Conservation (phyloP, 208 protist genomes). For the Jaenimonas drosophilae region DNA sequence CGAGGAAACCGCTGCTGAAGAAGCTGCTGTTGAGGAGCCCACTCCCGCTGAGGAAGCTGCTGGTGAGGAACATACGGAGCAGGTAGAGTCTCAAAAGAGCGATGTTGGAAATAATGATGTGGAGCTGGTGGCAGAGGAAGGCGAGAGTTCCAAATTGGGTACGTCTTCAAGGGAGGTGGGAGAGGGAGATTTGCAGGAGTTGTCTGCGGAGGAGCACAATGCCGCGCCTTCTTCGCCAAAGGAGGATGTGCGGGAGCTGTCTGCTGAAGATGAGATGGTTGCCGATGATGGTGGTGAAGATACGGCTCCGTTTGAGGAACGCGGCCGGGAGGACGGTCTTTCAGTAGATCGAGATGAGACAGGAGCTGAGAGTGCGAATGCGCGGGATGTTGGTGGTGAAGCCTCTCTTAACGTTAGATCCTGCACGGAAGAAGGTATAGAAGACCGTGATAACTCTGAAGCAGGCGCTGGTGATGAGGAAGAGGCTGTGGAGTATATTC, state of each 20-base stretch:
- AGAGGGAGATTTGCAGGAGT: not conserved
- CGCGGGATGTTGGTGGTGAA: no score
- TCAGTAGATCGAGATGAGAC: not conserved
- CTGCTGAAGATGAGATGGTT: not conserved
- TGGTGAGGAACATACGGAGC: conserved; percentile 3
- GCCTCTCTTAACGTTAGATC: no score
- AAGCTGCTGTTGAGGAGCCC: conserved; percentile 1
- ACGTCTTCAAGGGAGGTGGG: not conserved
- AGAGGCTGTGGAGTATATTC: conserved; percentile 1
- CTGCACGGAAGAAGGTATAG: no score
- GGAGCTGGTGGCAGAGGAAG: not conserved
- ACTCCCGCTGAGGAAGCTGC: not conserved
- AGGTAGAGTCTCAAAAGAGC: not conserved
- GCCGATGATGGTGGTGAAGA: not conserved
- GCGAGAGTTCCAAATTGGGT: not conserved
- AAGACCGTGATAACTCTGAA: no score
- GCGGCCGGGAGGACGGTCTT: not conserved
- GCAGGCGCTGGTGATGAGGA: not conserved
- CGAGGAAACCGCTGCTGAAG: not conserved
- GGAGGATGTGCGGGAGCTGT: not conserved
- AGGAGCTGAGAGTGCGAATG: not conserved
- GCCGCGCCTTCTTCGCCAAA: not conserved
- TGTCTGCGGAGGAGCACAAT: not conserved
- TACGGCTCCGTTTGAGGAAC: not conserved
- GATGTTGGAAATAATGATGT: not conserved